Evolutionary conservation across 2,329 filamentous ascomycete genomes (phyloP), one percentile per base, ranked within the genome.

Genomic region (Phialophora macrospora): DNA sequence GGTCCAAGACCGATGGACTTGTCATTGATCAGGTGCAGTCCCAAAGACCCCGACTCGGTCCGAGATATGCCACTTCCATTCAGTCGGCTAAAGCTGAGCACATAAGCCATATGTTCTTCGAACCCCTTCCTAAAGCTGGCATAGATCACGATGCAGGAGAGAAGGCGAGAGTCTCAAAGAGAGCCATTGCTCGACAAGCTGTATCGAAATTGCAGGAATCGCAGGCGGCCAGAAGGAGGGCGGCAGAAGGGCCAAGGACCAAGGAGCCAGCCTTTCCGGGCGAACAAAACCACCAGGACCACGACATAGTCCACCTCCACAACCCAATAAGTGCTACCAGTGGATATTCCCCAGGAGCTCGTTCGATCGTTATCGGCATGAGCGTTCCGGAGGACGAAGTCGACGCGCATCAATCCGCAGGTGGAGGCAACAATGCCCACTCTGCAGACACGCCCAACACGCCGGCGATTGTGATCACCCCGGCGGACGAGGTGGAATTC

Each of bases 301-400:
- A 30, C 20, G 30, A 12, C 22, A 54, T 17, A 38, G 41, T 46
- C 14, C 58, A 62, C 9, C 24, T 57, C 44, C 32, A 34, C 24
- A 59, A 24, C 11, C 57, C 41, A 7, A 14, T 30, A 28, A 52
- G 24, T 26, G 54, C 38, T n/a, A 28, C 22, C 7, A 62, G 38
- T 51, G 62, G 28, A 6, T 67, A 81, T 5, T 82, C 80, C 3
- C 80, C 80, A 2, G 80, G 78, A 1, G 79, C 81, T 65, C 73
- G 79, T 12, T 77, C 79, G 12, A 79, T 83, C 17, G 75, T 80
- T 65, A 83, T 83, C 60, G 81, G 81, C 11, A 74, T 81, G 9
- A 77, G 75, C 4, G 73, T 82, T 20, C 77, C 80, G 32, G 72
- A 72, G 51, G 67, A 75, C 49, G 75, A 78, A 55, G 71, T 76